Evolutionary conservation across 2,329 filamentous ascomycete genomes (phyloP), one percentile per base, ranked within the genome.

Genomic region (Juglanconis oblonga): DNA sequence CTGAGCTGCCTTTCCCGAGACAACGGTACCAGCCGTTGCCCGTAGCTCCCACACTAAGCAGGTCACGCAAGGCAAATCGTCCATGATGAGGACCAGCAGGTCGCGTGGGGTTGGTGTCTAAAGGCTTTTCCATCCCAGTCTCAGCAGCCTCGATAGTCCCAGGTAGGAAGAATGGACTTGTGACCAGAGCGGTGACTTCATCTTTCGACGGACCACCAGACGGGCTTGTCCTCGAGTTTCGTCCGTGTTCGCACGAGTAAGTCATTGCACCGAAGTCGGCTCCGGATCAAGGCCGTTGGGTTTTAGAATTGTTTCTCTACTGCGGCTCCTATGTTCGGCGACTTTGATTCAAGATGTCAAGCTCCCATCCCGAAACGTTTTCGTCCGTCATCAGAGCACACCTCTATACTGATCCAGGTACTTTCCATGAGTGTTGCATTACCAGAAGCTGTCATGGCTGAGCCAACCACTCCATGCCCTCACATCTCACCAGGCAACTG

Each of bases 1-100:
- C 48, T 56, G 57, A 11, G 38, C 10, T 48, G 17, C 48, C 29
- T 33, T 42, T 51, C 35, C 52, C 48, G 38, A 51, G 32, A 53
- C 59, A 55, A 45, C 59, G 49, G 49, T 33, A 51, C 57, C 49
- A 47, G 52, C 48, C 51, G 33, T 11, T 36, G 33, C 7, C 49
- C n/a, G 14, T 32, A 44, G 44, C 13, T 29, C 13, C 44, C 17
- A 45, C 17, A 17, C n/a, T 42, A 42, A 42, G n/a, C 38, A 42
- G 38, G 38, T 14, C 6, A 42, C 10, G 38, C 38, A 7, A 11
- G 36, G 36, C 36, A 3, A 17, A 32, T 29, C 8, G n/a, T 3
- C 31, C 51, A 14, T 11, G 7, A 11, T 33, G 11, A 33, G 32
- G 11, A n/a, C 14, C 29, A 14, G 13, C 7, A 7, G 24, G 38